These are phyloP conservation scores for Myriosclerotinia scirpicola DNA, from an alignment of 2,329 filamentous ascomycete species.

Conservation along the genomic window DNA sequence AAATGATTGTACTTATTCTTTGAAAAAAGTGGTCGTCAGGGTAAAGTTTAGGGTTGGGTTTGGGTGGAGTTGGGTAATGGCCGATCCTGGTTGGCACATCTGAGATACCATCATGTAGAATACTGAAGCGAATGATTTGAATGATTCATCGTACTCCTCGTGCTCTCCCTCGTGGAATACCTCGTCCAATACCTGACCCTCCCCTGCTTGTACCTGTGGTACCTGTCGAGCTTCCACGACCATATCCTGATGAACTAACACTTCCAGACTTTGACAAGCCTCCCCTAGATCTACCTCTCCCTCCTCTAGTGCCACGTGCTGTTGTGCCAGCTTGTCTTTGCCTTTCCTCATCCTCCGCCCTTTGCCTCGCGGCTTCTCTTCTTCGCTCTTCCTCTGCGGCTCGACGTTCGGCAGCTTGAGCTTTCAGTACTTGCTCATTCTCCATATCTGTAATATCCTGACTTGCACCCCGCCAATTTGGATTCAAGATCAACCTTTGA, in stretches of 20 bases:
- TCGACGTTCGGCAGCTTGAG: constrained; percentile 74
- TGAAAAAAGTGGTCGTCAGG: constrained; percentile 18
- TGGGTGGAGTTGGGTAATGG: constrained; percentile 20
- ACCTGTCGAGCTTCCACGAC: constrained; percentile 13
- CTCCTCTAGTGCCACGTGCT: constrained; percentile 39
- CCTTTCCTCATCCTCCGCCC: constrained; percentile 58
- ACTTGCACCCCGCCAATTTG: constrained; percentile 83
- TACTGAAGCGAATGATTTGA: constrained; percentile 25
- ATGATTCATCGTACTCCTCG: constrained; percentile 45
- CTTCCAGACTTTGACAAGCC: constrained; percentile 34
- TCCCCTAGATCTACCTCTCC: constrained; percentile 37
- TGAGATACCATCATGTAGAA: constrained; percentile 25
- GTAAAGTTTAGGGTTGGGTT: constrained; percentile 1
- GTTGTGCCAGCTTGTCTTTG: constrained; percentile 46
- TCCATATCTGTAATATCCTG: constrained; percentile 86
- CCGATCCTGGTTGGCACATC: constrained; percentile 17
- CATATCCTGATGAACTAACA: constrained; percentile 31
- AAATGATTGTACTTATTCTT: constrained; percentile 35
- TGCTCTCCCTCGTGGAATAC: constrained; percentile 56
- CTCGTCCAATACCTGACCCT: constrained; percentile 48
- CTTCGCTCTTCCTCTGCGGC: constrained; percentile 77
- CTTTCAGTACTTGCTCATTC: constrained; percentile 69
- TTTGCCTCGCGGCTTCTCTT: constrained; percentile 66
- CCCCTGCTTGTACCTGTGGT: constrained; percentile 40
- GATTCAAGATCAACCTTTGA: constrained; percentile 84